Evolutionary conservation across 768 basidiomycete genomes (phyloP), one percentile per base, ranked within the genome.

Genomic region (Clavaria fumosa): DNA sequence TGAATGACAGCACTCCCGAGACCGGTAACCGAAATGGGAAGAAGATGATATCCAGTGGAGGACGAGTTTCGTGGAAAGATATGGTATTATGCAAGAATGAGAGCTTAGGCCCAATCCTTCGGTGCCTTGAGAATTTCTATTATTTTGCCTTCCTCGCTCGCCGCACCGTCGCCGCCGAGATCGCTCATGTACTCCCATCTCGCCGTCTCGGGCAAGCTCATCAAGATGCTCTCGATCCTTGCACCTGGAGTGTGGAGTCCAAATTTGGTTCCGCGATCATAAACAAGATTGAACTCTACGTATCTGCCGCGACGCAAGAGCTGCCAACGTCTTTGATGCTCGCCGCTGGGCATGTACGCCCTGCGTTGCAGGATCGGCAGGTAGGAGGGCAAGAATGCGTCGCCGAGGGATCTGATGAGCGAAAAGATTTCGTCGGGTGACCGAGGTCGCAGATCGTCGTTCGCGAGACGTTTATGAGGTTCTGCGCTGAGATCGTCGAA

Each of bases 211-310:
- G 88, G 88, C 37, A 91, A 57, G 54, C 78, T 85, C 85, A 89
- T 89, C 26, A 90, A 54, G 40, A 90, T 85, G 53, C 83, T 85
- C 61, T 91, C 88, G 14, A 90, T 78, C 45, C 88, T 63, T 7
- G 85, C 81, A 15, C 83, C 82, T 19, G 85, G 86, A 2, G 82
- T 84, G 59, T 70, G 72, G 43, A 88, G 59, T 5, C 84, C 85
- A 47, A 86, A 91, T 52, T 82, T 88, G 17, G 86, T 90, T 1
- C 86, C 86, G 31, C 86, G 66, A 50, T 90, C 86, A 45, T 78
- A 75, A 7, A 89, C 75, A 44, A 91, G 55, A 54, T 90, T 90
- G 60, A 90, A 99, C 55, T 99, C 93, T 36, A 93, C 93, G 51
- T 96, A 93, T 44, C 91, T 69, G 1, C 91, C 91, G 18, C 91